Evolutionary conservation across 306 rosid genomes (phyloP), one percentile per base, ranked within the genome.

Genomic region (Quercus glauca): DNA sequence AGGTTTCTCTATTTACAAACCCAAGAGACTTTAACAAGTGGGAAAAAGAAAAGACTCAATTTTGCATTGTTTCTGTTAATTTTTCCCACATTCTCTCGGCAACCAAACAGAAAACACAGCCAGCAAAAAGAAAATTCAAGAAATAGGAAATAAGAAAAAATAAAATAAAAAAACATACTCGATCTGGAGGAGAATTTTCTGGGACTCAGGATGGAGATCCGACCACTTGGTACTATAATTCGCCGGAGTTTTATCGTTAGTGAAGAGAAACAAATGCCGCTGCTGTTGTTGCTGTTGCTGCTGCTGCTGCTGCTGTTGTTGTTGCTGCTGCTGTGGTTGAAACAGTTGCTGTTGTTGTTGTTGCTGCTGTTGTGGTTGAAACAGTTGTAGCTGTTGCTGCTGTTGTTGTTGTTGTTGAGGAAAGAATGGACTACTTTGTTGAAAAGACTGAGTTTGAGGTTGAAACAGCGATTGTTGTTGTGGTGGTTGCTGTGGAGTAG

Each of bases 171-270:
- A 29, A 60, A 79, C 87, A 63, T 84, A 96, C 99, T 93, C 99
- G 67, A 96, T 93, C 87, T 84, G 93, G 76, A 93, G 93, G 71
- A 96, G 92, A 80, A 83, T 37, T 83, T 96, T 96, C 96, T 90
- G 99, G 55, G 97, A 96, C 79, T 93, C 98, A 2, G 96, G 96
- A 67, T 96, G 98, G 76, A 96, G 94, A 77, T 96, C 99, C 15
- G 91, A 82, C 99, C 99, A 96, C 83, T 96, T 93, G 79, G 93
- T 89, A 41, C 94, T 74, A 78, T 91, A 96, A 86, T 69, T 96
- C 18, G 97, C 98, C 14, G 97, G 96, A 76, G 93, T 41, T 76
- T 79, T 93, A 70, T 93, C 98, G 33, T 83, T 88, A 1, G 97
- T 93, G 76, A 93, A 93, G 70, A 96, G 65, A 75, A 89, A 87